Evolutionary conservation across 2,329 filamentous ascomycete genomes (phyloP).

Genomic region (Calonectria hongkongensis): DNA sequence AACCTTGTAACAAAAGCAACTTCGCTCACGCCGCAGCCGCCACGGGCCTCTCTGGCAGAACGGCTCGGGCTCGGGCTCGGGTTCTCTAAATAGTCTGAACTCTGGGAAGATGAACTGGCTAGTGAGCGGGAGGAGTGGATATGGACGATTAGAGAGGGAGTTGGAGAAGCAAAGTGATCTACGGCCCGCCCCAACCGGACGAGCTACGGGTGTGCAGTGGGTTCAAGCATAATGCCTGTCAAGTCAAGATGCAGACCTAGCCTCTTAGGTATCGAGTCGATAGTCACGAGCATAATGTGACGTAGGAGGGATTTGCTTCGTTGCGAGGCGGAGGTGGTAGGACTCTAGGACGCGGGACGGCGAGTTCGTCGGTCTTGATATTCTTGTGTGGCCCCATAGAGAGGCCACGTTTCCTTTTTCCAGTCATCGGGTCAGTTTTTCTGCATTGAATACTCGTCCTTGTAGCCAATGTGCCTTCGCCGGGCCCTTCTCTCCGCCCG

Average conservation of each 20-base stretch:
- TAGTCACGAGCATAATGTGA: slow-evolving; percentile 38
- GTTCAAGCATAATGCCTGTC: slow-evolving; percentile 34
- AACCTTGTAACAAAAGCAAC: slow-evolving; percentile 13
- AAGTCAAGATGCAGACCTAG: slow-evolving; percentile 22
- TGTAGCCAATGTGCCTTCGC: background rate
- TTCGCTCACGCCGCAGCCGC: slow-evolving; percentile 21
- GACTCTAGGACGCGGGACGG: slow-evolving; percentile 7
- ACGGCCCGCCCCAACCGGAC: slow-evolving; percentile 38
- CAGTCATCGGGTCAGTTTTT: background rate
- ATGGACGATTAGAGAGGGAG: background rate
- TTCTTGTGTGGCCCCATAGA: background rate
- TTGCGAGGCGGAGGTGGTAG: background rate
- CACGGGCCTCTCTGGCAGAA: background rate
- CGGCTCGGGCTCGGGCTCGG: slow-evolving; percentile 23
- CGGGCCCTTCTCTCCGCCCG: background rate
- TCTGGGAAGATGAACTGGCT: slow-evolving; percentile 29
- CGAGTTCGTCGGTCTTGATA: background rate
- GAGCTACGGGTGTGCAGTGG: slow-evolving; percentile 22
- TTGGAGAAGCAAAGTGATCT: slow-evolving; percentile 22
- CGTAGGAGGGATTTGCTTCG: slow-evolving; percentile 28
- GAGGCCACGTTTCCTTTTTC: background rate
- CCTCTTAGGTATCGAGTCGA: slow-evolving; percentile 26
- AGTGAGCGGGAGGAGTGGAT: slow-evolving; percentile 30
- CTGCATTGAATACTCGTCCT: background rate
- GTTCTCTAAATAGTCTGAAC: slow-evolving; percentile 30